Percentiles rank a stretch among this genome's conserved stretches.
Conservation (phyloP, 768 basidiomycete species). For the Boletus rubescentipes region DNA sequence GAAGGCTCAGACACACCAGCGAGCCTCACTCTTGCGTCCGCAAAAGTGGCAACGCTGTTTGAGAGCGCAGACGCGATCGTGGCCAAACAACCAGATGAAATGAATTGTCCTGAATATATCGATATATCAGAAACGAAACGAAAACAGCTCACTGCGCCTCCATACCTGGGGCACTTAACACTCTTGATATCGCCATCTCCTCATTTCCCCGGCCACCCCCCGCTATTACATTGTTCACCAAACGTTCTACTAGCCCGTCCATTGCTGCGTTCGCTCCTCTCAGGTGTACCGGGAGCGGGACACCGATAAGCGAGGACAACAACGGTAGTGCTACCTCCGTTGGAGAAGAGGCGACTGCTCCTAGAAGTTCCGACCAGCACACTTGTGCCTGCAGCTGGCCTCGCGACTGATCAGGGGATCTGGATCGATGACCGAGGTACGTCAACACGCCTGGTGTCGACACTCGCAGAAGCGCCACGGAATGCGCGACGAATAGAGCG, state of each 20-base stretch:
- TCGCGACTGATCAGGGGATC: constrained; percentile 1
- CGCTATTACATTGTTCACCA: constrained; percentile 10
- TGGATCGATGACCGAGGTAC: constrained; percentile 43
- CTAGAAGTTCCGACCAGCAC: constrained; percentile 39
- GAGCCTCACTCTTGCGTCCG: constrained; percentile 11
- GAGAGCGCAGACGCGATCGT: constrained; percentile 19
- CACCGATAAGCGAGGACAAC: constrained; percentile 41
- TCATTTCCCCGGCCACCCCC: neutral
- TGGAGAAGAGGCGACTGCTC: constrained; percentile 35
- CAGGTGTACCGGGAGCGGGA: constrained; percentile 44
- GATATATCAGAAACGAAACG: neutral
- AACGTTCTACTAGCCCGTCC: constrained; percentile 39
- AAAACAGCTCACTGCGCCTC: neutral
- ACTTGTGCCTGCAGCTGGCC: constrained; percentile 15
- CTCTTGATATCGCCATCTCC: neutral
- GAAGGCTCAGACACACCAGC: constrained; percentile 10
- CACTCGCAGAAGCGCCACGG: constrained; percentile 38
- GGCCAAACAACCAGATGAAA: constrained; percentile 19
- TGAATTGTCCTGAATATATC: constrained; percentile 15
- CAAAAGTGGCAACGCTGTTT: constrained; percentile 12
- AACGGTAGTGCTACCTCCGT: constrained; percentile 36
- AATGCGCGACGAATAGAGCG: constrained; percentile 37
- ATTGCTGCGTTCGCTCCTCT: constrained; percentile 45
- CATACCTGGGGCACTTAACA: constrained; percentile 24
- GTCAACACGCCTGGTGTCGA: constrained; percentile 47